A percentile compares a stretch with the other conserved stretches of the same genome.
Conservation (phyloP, 495 filamentous ascomycete species). For the Aspergillus steynii region DNA sequence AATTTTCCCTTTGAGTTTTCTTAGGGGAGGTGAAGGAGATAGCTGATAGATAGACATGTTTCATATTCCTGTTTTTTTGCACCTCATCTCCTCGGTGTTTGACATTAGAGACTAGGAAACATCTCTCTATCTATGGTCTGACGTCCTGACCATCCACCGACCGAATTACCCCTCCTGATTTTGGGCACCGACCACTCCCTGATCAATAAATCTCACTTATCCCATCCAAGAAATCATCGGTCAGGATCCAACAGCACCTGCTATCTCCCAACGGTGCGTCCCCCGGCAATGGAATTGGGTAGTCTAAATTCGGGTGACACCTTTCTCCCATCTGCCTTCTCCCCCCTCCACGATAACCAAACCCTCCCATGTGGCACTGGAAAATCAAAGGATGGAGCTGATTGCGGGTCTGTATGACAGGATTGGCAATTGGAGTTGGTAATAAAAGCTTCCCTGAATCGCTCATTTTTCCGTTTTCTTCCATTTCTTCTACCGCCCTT, state of each 20-base stretch:
- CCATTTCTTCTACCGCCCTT: too few relatives aligned
- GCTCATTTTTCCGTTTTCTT: background rate
- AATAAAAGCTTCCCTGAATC: conserved; percentile 4
- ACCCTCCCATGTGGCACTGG: conserved; percentile 15
- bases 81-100: background rate
- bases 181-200: conserved; percentile 23
- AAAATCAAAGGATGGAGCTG: conserved; percentile 8
- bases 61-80: background rate
- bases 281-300: background rate
- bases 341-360: conserved; percentile 1
- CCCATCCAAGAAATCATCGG: conserved; percentile 10
- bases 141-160: conserved; percentile 1
- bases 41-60: too few relatives aligned
- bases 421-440: conserved; percentile 6
- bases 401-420: conserved; percentile 8
- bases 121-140: too few relatives aligned
- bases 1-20: too few relatives aligned
- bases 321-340: conserved; percentile 1
- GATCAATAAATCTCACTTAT: conserved; percentile 6
- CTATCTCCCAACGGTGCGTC: conserved; percentile 6
- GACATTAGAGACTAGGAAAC: too few relatives aligned
- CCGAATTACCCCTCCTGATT: conserved; percentile 10
- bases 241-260: conserved; percentile 6
- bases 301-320: conserved; percentile 2
- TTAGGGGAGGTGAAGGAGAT: too few relatives aligned